phyloP scores from a whole-genome alignment of 164 flowering plant species.

The Euptelea pleiosperma region DNA sequence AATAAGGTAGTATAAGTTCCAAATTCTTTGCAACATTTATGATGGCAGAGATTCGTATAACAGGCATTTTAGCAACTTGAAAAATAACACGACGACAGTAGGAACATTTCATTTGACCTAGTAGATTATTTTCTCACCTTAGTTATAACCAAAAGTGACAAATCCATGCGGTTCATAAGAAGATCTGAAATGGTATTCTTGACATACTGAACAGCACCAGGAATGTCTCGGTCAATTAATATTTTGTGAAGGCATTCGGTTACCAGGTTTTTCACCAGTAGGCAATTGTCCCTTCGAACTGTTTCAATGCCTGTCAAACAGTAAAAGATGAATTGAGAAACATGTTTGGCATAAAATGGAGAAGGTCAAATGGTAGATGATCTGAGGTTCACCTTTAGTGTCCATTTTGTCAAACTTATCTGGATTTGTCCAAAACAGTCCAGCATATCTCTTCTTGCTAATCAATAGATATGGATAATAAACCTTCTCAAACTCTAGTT shows the following conservation, averaged over 20 bases:
- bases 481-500: conserved; percentile 97
- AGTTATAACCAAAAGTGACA: conserved; percentile 92
- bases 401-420: conserved; percentile 97
- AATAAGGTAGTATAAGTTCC: background rate
- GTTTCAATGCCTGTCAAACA: conserved; percentile 85
- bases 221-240: conserved; percentile 79
- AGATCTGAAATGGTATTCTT: conserved; percentile 95
- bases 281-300: conserved; percentile 93
- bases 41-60: too few species aligned
- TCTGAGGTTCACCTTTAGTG: conserved; percentile 63
- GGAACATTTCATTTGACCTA: background rate
- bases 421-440: conserved; percentile 90
- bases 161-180: conserved; percentile 96
- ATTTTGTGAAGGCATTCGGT: conserved; percentile 92
- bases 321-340: conserved; percentile 9
- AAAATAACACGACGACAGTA: background rate
- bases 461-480: conserved; percentile 93
- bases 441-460: conserved; percentile 99
- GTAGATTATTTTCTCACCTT: conserved; percentile 47
- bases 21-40: background rate
- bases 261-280: conserved; percentile 91
- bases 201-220: conserved; percentile 92
- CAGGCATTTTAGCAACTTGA: background rate
- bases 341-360: background rate
- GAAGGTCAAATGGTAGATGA: background rate